Base-by-base conservation (phyloP, 352 stramenopile species). In the Pythium plurisporium region DNA sequence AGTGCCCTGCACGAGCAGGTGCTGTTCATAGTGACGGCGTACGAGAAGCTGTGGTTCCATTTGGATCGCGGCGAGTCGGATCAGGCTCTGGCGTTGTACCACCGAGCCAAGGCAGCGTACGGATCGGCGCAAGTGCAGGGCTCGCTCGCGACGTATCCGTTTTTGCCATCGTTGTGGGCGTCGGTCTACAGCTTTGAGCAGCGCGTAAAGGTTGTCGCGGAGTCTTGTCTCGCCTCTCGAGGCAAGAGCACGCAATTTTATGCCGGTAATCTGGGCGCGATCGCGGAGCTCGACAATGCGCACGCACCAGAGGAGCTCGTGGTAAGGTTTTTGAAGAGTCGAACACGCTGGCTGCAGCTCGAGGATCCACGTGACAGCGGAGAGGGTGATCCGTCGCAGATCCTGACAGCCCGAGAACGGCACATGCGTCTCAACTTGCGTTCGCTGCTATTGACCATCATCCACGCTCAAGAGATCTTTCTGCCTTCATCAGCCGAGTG, bases 121-220 rank as follows among this genome's bases (percentile, higher is more conserved):
- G 45, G 56, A 10, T 55, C 65, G 8, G 46, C 55, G 0, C 55
- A 70, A 0, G 43, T 64, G 0, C 69, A 64, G 12, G 22, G 29
- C 5, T 42, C 56, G 8, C 55, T 73, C 3, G 22, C 37, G 1
- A 64, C 61, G 7, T 91, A 84, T 29, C 78, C 81, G 4, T 94
- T 94, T 42, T 47, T 91, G n/a, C 62, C 65, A 17, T 61, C 81
- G 0, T 70, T 86, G 33, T 91, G 83, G 81, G 60, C 81, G 25
- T 87, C 73, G 11, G 74, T 91, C 23, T 59, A 86, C 48, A 74
- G 74, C 43, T 94, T 94, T 54, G 64, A 69, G 12, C 55, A 93
- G 75, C 73, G 82, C 31, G 70, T 91, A 54, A 48, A 75, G 4
- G 30, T 49, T 11, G 74, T 69, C 20, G 80, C 82, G 5, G 68